phyloP scores from a whole-genome alignment of 2,329 filamentous ascomycete genomes.

The Nemania bipapillata region DNA sequence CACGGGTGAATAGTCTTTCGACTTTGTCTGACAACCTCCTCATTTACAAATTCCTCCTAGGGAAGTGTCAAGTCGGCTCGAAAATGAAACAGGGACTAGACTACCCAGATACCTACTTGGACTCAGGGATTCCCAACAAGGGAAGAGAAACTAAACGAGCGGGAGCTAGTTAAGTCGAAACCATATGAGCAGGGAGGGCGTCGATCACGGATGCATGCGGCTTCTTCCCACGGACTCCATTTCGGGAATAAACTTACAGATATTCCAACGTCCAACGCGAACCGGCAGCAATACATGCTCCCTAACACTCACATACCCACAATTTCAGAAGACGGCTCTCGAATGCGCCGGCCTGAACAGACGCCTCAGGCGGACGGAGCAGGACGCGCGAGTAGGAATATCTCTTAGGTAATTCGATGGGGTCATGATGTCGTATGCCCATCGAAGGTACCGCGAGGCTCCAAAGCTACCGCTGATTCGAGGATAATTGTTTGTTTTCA shows the following conservation, averaged over 20 bases:
- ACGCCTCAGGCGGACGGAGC: slow-evolving; percentile 11
- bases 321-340: background rate
- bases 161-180: background rate
- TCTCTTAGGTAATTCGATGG: slow-evolving; percentile 18
- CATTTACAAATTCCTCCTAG: background rate
- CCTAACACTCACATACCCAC: background rate
- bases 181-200: background rate
- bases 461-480: slow-evolving; percentile 30
- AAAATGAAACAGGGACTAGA: background rate
- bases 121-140: background rate
- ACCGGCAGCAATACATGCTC: slow-evolving; percentile 3
- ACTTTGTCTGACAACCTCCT: background rate
- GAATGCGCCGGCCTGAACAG: background rate
- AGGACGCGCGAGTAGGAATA: background rate
- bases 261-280: background rate
- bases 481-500: slow-evolving; percentile 34
- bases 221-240: background rate
- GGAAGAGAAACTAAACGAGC: slow-evolving; percentile 1
- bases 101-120: background rate
- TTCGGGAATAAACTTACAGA: background rate
- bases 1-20: background rate
- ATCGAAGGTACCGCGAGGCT: background rate
- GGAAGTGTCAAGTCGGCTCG: background rate
- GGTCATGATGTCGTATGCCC: background rate
- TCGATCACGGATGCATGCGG: slow-evolving; percentile 15